Evolutionary conservation across 257 asterid genomes (phyloP), one percentile per base, ranked within the genome.

Genomic region (Marsdenia floribunda): DNA sequence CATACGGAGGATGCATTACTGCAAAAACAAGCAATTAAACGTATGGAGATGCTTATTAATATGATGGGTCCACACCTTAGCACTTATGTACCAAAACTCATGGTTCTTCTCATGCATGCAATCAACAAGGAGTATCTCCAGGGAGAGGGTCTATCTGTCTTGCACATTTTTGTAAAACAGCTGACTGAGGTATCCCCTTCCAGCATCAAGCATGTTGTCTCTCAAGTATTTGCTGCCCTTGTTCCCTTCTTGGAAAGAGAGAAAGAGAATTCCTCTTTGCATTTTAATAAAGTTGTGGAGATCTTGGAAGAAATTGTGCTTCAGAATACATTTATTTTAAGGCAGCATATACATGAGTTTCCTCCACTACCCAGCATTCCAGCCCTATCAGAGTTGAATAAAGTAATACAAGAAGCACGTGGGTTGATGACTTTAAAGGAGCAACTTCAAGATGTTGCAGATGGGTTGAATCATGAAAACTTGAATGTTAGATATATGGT

Each of bases 61-160:
- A 80, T 92, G 89, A 94, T 94, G 92, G 99, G 96, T 67, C 78
- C 96, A 79, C 95, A 94, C 77, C 96, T 94, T 71, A 82, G 94
- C 89, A 86, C 97, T 63, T 86, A 94, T 54, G 96, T 92, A 40
- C 99, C 99, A 54, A 94, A 92, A 83, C 86, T 94, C 58, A 94
- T 94, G 99, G 99, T 94, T 80, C 96, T 94, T 86, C 97, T 93
- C 85, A 94, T 92, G 97, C 97, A 92, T 86, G 87, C 91, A 74
- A 90, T 92, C 72, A 86, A 86, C 71, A 92, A 90, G 83, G 97
- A 89, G 77, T 82, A 86, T 87, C 97, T 94, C 82, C 97, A 80
- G 84, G 84, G 84, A n/a, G 97, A 88, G 74, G 93, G 97, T 76
- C 93, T 94, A 65, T 83, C 92, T 21, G 90, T 92, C 69, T 87